Conservation (phyloP, 1,139 yeast species). For the Kodamaea sp. region DNA sequence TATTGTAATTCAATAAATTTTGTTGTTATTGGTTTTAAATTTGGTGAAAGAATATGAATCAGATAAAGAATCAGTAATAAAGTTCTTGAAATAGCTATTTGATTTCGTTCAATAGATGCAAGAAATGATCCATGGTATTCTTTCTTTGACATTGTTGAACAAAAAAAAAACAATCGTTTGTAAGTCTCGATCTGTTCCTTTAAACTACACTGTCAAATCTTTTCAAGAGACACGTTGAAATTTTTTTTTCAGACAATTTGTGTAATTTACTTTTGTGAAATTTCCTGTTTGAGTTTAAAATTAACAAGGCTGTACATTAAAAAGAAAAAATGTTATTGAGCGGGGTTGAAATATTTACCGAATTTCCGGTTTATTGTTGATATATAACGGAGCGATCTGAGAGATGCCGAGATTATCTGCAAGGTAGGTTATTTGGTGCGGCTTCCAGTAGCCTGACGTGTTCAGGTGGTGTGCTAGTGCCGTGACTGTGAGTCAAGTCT, state of each 20-base stretch:
- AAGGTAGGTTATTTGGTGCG: too few species aligned
- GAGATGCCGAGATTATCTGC: too few species aligned
- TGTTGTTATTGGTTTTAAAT: conserved; percentile 23
- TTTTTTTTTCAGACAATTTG: not conserved
- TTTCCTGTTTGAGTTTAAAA: too few species aligned
- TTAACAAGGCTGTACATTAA: too few species aligned
- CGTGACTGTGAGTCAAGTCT: too few species aligned
- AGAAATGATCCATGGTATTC: conserved; percentile 20
- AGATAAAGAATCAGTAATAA: conserved; percentile 28
- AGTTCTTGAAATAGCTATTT: conserved; percentile 32
- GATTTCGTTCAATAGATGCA: conserved; percentile 38
- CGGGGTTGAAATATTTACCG: too few species aligned
- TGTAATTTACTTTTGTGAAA: too few species aligned
- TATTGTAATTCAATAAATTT: conserved; percentile 53
- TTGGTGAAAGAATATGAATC: conserved; percentile 24
- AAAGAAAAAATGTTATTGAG: too few species aligned
- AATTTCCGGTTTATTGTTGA: too few species aligned
- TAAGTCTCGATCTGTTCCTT: not conserved
- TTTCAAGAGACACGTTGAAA: conserved; percentile 3
- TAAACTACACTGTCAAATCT: not conserved
- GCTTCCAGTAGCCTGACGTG: too few species aligned
- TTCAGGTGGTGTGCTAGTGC: too few species aligned
- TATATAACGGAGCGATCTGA: too few species aligned
- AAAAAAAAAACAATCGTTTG: not conserved
- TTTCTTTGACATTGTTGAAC: not conserved